Base-by-base conservation (phyloP, 139 green algal species). In the Dunaliella primolecta region DNA sequence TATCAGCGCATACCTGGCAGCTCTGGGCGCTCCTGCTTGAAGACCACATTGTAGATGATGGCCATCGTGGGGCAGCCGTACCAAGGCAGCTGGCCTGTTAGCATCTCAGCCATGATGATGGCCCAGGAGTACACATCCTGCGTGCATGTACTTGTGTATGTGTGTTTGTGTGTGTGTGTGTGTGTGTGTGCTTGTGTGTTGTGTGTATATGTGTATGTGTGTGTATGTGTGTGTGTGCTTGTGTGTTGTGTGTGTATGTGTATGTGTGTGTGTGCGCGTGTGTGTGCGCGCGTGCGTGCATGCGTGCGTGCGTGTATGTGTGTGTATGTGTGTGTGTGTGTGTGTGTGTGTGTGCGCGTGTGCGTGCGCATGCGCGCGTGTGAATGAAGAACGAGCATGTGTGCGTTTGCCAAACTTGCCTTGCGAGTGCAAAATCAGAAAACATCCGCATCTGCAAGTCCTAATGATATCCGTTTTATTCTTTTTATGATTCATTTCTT, bases 101-200 rank as follows among this genome's bases (percentile, higher is more conserved):
- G 37, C 84, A 90, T 87, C 64, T 90, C 87, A 81, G 80, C 87
- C 83, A 90, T 90, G 83, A 90, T 90, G 30, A 90, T 82, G 21
- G 83, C 83, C 83, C 83, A 86, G 56, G 31, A 72, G 74, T 86
- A 86, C 37, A 86, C 83, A 32, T 86, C 83, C 78, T 83, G 78
- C 23, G 20, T 3, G 7, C 71, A 64, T 15, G 46, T n/a, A 80
- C n/a, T 11, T 38, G n/a, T n/a, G n/a, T n/a, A n/a, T n/a, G n/a
- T n/a, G n/a, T n/a, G n/a, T n/a, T n/a, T n/a, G n/a, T n/a, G n/a
- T n/a, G n/a, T n/a, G n/a, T n/a, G n/a, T n/a, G n/a, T n/a, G n/a
- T n/a, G n/a, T n/a, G n/a, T n/a, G n/a, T n/a, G n/a, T n/a, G n/a
- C n/a, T n/a, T n/a, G n/a, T n/a, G n/a, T n/a, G n/a, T n/a, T n/a